These are phyloP conservation scores for Coemansia sp. DNA, from an alignment of 192 early-diverging fungal genomes.

Conservation along the genomic window DNA sequence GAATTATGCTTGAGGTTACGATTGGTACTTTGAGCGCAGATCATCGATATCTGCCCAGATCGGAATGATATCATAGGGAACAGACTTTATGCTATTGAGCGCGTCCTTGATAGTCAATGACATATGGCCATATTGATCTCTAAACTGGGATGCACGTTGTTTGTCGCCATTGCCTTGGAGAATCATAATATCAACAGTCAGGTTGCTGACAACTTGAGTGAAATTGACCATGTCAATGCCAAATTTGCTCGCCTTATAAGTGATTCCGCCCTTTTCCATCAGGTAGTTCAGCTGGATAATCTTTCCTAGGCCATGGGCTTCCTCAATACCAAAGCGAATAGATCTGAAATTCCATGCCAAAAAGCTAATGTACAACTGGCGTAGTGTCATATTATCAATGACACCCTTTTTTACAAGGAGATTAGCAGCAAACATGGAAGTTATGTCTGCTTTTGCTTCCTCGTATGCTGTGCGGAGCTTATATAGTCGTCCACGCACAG, in stretches of 20 bases:
- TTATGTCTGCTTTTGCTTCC: constrained; percentile 77
- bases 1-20: no score
- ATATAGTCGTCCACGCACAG: constrained; percentile 65
- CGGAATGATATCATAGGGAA: constrained; percentile 52
- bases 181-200: constrained; percentile 65
- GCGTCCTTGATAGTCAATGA: constrained; percentile 50
- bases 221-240: constrained; percentile 62
- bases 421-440: constrained; percentile 60
- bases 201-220: constrained; percentile 54
- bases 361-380: constrained; percentile 70
- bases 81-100: constrained; percentile 54
- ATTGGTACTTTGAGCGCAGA: no score
- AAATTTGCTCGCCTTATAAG: constrained; percentile 52
- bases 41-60: constrained; percentile 41
- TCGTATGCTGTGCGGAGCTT: constrained; percentile 72
- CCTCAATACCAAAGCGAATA: constrained; percentile 68
- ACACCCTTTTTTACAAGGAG: constrained; percentile 61
- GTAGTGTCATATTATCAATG: constrained; percentile 58
- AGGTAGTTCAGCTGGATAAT: constrained; percentile 70
- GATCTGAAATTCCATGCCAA: constrained; percentile 70
- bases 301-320: constrained; percentile 72
- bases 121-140: constrained; percentile 55
- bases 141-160: constrained; percentile 58
- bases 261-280: constrained; percentile 63
- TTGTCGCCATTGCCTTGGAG: constrained; percentile 75